Evolutionary conservation across 73 alveolate genomes (phyloP), one percentile per base, ranked within the genome.

Genomic region (Breviolum minutum): DNA sequence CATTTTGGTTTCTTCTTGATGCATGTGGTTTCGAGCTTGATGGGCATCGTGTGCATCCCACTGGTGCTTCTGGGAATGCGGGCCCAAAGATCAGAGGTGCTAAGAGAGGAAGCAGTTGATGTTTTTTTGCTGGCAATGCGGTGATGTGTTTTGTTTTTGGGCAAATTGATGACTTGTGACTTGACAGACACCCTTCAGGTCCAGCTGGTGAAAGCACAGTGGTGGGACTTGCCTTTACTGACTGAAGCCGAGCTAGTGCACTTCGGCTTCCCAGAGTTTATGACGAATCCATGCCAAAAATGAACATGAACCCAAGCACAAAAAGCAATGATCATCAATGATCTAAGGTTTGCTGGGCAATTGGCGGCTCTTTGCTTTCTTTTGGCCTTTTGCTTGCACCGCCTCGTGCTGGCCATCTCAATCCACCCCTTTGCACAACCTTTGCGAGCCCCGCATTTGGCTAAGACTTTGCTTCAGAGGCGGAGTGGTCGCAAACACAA

Each of bases 391-490:
- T 86, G 80, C 29, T 63, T 86, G 79, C 94, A 63, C 63, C 94
- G 94, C 32, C 29, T 63, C 14, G 27, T 86, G 30, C 94, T 86
- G 13, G 94, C 94, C 22, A 8, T 86, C 40, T 86, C 80, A 12
- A 14, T 62, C 22, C 94, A 86, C 79, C 97, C 97, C 48, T 91
- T 71, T n/a, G 89, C 90, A n/a, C 97, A 74, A 79, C 88, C 89
- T 40, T 68, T 91, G 79, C 88, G 97, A 7, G 70, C 89, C 4
- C 97, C 97, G 48, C 64, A 64, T 10, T 64, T 74, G 89, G 97
- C 97, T 80, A 91, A 91, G 85, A 91, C 97, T 32, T 27, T 91
- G 89, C 97, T 91, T 29, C 87, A 91, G 97, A 86, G 94, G 94
- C 80, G 63, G 94, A 63, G 54, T 40, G 54, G 54, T 40, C 54